Evolutionary conservation across 2,329 filamentous ascomycete species (phyloP).

Genomic region (Sclerotinia subarctica): DNA sequence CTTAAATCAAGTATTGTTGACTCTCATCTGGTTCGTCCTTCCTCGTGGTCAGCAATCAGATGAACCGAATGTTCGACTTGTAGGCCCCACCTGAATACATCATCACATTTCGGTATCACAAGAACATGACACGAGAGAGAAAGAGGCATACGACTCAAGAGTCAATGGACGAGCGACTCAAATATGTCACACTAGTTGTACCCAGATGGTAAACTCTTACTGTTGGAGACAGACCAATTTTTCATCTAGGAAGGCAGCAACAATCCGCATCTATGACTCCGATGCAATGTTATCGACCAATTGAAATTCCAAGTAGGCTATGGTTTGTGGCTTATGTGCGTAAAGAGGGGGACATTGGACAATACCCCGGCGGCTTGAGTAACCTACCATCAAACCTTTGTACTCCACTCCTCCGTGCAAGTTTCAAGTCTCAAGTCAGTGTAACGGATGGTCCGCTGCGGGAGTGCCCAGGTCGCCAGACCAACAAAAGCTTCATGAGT

Average conservation of each 20-base stretch:
- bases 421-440: background rate
- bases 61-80: background rate
- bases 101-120: constrained; percentile 8
- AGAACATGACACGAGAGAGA: constrained; percentile 12
- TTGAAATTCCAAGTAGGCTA: constrained; percentile 1
- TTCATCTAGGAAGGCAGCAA: background rate
- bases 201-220: background rate
- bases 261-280: constrained; percentile 2
- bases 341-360: background rate
- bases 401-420: background rate
- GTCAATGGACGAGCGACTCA: background rate
- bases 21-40: background rate
- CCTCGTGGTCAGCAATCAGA: constrained; percentile 4
- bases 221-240: background rate
- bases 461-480: constrained; percentile 14
- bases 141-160: background rate
- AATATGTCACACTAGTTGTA: background rate
- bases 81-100: constrained; percentile 5
- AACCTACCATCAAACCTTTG: background rate
- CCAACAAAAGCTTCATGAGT: constrained; percentile 2
- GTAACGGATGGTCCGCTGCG: constrained; percentile 6
- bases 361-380: background rate
- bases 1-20: background rate
- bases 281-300: background rate
- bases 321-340: constrained; percentile 4